Conservation (phyloP, 2,329 filamentous ascomycete species). For the Lizonia empirigonia region DNA sequence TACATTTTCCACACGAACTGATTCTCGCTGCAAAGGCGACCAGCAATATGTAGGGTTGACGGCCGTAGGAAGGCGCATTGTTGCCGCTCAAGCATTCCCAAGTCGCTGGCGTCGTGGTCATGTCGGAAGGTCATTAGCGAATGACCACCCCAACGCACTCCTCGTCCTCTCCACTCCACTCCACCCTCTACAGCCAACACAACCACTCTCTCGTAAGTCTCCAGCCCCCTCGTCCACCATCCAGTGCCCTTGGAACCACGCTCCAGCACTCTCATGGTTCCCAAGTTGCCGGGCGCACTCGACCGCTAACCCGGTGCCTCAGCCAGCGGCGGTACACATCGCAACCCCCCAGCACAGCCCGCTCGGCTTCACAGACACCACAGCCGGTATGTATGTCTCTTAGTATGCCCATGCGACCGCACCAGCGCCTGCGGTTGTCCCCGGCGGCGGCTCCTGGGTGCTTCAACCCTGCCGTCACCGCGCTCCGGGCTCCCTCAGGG, state of each 20-base stretch:
- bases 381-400: constrained; percentile 44
- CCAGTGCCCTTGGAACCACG: constrained; percentile 16
- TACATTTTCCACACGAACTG: constrained; percentile 14
- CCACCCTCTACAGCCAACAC: constrained; percentile 28
- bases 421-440: constrained; percentile 15
- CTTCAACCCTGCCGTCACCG: constrained; percentile 33
- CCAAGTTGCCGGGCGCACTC: constrained; percentile 29
- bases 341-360: constrained; percentile 36
- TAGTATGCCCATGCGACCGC: constrained; percentile 41
- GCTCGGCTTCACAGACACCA: constrained; percentile 31
- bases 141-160: constrained; percentile 24
- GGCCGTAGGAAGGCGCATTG: constrained; percentile 28
- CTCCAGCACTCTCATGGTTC: constrained; percentile 19
- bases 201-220: constrained; percentile 34
- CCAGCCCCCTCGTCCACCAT: constrained; percentile 24
- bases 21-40: constrained; percentile 27
- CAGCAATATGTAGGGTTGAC: constrained; percentile 21
- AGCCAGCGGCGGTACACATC: constrained; percentile 46
- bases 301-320: constrained; percentile 41
- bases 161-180: constrained; percentile 35
- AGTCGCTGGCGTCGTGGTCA: constrained; percentile 34
- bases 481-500: constrained; percentile 40
- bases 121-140: constrained; percentile 31
- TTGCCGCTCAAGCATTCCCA: constrained; percentile 32
- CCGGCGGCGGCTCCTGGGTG: constrained; percentile 26